A percentile compares a stretch with the other conserved stretches of the same genome.
Evolutionary conservation across 1,139 yeast genomes (phyloP).

Genomic region (Hyphopichia buzzinii): DNA sequence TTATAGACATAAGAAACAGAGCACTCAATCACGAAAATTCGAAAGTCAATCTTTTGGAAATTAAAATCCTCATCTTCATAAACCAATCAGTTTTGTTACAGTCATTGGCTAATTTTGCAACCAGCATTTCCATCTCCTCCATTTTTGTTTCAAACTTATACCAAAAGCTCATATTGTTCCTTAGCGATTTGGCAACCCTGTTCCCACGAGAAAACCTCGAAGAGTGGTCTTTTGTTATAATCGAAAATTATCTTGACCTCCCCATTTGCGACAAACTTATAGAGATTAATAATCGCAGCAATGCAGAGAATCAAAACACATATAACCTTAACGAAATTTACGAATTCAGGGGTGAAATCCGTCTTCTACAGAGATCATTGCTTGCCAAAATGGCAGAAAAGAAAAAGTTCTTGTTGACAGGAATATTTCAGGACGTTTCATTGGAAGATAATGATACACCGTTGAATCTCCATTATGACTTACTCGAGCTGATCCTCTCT

Average conservation of each 20-base stretch:
- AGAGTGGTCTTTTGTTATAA: slow-evolving; percentile 30
- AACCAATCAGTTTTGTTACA: slow-evolving; percentile 27
- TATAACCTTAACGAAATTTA: slow-evolving; percentile 27
- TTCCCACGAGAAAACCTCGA: slow-evolving; percentile 15
- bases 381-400: slow-evolving; percentile 35
- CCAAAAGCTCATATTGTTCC: slow-evolving; percentile 32
- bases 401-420: slow-evolving; percentile 23
- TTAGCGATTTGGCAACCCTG: slow-evolving; percentile 34
- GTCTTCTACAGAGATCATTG: slow-evolving; percentile 43
- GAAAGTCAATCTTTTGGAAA: slow-evolving; percentile 23
- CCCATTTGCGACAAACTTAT: slow-evolving; percentile 24
- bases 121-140: slow-evolving; percentile 32
- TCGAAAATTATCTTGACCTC: slow-evolving; percentile 29
- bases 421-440: slow-evolving; percentile 23
- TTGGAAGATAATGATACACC: slow-evolving; percentile 11
- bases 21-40: slow-evolving; percentile 9
- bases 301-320: slow-evolving; percentile 10
- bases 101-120: slow-evolving; percentile 26
- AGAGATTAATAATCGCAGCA: slow-evolving; percentile 12
- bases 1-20: slow-evolving; percentile 10
- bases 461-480: slow-evolving; percentile 11
- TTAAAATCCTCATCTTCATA: slow-evolving; percentile 27
- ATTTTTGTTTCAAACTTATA: slow-evolving; percentile 30
- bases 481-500: slow-evolving; percentile 13
- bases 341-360: slow-evolving; percentile 48